Conservation (phyloP, 2,329 filamentous ascomycete genomes). For the Xylariaceae sp. region DNA sequence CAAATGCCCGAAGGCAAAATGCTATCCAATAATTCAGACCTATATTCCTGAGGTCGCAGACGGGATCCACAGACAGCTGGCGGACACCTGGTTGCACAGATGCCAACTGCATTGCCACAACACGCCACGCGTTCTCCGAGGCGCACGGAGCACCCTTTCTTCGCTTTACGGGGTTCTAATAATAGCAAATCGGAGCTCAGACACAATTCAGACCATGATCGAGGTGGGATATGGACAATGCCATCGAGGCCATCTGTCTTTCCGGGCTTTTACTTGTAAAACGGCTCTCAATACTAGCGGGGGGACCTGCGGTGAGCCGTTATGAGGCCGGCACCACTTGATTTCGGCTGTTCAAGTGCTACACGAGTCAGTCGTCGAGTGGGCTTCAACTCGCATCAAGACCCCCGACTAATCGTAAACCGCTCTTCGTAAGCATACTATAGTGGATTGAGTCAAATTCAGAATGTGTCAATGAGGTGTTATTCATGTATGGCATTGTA, state of each 20-base stretch:
- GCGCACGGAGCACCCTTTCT: too few species aligned
- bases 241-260: not conserved
- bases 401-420: not conserved
- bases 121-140: too few species aligned
- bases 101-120: not conserved
- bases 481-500: not conserved
- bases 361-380: not conserved
- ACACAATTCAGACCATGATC: too few species aligned
- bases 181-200: too few species aligned
- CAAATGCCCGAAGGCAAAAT: constrained; percentile 32
- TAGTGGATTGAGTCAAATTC: not conserved
- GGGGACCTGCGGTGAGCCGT: not conserved
- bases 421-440: not conserved
- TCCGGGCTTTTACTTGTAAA: not conserved
- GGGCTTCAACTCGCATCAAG: not conserved
- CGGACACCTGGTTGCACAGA: not conserved
- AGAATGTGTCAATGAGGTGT: not conserved
- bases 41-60: not conserved
- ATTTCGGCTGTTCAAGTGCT: not conserved
- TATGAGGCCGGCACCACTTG: not conserved
- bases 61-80: not conserved
- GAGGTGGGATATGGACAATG: not conserved
- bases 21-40: not conserved
- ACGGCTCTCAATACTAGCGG: not conserved
- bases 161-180: too few species aligned